Evolutionary conservation across 352 stramenopile genomes (phyloP).

Genomic region (Globisporangium okanoganense): DNA sequence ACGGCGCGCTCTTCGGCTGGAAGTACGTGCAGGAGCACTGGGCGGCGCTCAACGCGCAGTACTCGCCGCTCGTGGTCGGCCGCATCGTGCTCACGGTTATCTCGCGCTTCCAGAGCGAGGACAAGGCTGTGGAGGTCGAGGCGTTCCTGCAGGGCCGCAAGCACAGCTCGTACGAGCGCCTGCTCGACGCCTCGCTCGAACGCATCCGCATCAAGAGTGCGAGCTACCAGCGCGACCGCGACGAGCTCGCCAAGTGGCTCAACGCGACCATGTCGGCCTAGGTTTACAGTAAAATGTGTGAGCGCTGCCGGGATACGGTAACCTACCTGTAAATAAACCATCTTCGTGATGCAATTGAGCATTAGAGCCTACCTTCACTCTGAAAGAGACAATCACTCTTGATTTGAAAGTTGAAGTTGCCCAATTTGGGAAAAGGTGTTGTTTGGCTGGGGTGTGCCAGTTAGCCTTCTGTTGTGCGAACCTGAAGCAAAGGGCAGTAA

Average conservation of each 20-base stretch:
- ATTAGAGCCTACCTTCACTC: not conserved
- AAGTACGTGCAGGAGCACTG: constrained; percentile 75
- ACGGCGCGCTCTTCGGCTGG: constrained; percentile 55
- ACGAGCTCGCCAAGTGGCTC: constrained; percentile 58
- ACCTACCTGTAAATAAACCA: too few species aligned
- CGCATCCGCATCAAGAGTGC: constrained; percentile 70
- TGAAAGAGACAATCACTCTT: too few species aligned
- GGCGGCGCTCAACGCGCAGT: constrained; percentile 58
- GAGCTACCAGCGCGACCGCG: constrained; percentile 52
- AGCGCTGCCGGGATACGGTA: not conserved
- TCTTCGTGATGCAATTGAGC: not conserved
- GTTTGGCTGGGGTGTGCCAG: not conserved
- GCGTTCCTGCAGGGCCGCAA: constrained; percentile 59
- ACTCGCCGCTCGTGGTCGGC: constrained; percentile 54
- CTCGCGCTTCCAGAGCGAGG: constrained; percentile 61
- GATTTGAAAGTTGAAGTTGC: too few species aligned
- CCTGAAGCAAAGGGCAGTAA: too few species aligned
- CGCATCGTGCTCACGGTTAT: constrained; percentile 65
- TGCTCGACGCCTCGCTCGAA: constrained; percentile 68
- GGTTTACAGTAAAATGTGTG: not conserved
- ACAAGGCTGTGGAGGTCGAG: constrained; percentile 48
- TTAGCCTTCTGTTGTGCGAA: too few species aligned
- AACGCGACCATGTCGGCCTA: constrained; percentile 15
- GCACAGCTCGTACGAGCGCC: constrained; percentile 58
- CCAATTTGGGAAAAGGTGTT: not conserved